A percentile compares a stretch with the other conserved stretches of the same genome.
Conservation (phyloP, 1,139 yeast genomes). For the Pneumocystis canis region DNA sequence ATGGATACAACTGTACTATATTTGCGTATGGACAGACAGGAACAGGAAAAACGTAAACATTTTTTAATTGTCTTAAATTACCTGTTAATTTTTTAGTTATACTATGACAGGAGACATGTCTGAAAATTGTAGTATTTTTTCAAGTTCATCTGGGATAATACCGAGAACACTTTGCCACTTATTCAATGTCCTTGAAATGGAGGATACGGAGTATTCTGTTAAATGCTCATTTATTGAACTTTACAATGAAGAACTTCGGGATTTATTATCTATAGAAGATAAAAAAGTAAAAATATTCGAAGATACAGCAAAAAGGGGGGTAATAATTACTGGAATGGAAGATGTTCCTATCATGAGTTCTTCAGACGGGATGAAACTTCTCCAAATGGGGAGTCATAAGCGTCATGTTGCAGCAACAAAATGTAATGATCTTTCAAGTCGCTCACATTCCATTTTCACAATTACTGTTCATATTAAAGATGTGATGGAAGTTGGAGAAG, state of each 20-base stretch:
- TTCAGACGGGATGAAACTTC: constrained; percentile 30
- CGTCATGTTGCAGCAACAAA: constrained; percentile 56
- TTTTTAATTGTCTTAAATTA: neutral
- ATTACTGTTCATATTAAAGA: constrained; percentile 39
- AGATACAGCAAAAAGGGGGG: constrained; percentile 26
- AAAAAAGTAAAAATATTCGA: constrained; percentile 33
- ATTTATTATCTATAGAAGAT: constrained; percentile 31
- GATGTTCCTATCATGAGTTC: constrained; percentile 31
- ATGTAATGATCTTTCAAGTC: constrained; percentile 54
- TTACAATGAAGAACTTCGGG: constrained; percentile 59
- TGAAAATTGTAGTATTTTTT: constrained; percentile 14
- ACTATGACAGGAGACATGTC: constrained; percentile 67
- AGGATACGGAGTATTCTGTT: constrained; percentile 40
- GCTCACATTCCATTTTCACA: constrained; percentile 65
- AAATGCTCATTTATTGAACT: constrained; percentile 57
- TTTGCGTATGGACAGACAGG: constrained; percentile 88
- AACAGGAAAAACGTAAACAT: constrained; percentile 54
- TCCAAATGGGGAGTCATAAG: constrained; percentile 38
- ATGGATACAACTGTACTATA: constrained; percentile 52
- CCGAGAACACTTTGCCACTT: constrained; percentile 47
- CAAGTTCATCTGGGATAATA: constrained; percentile 42
- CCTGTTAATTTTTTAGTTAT: constrained; percentile 22
- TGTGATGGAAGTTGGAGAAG: constrained; percentile 30
- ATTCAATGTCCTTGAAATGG: constrained; percentile 32
- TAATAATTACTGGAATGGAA: constrained; percentile 36